Evolutionary conservation across 805 yeast genomes (phyloP).

Genomic region (Kodamaea hsintzibuensis): DNA sequence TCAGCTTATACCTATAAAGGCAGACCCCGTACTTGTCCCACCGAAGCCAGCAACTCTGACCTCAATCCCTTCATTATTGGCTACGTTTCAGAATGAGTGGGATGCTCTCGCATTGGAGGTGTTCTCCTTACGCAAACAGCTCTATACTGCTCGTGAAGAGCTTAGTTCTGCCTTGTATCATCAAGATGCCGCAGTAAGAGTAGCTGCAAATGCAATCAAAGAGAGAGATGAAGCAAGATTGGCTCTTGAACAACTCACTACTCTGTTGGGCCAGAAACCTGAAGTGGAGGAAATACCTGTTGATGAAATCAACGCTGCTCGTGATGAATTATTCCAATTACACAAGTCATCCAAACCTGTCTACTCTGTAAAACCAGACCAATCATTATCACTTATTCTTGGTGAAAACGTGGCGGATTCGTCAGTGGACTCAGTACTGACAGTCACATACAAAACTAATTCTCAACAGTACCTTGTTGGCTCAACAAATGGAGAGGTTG

Average conservation of each 20-base stretch:
- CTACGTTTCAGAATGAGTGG: constrained; percentile 85
- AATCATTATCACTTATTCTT: constrained; percentile 13
- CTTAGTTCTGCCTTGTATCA: constrained; percentile 76
- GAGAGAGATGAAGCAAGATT: constrained; percentile 73
- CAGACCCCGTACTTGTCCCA: constrained; percentile 26
- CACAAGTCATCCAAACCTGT: constrained; percentile 37
- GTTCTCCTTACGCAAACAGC: constrained; percentile 71
- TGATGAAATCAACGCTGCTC: constrained; percentile 26
- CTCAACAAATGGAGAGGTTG: constrained; percentile 3
- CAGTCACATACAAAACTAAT: neutral
- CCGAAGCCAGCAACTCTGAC: constrained; percentile 50
- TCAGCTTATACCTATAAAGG: constrained; percentile 52
- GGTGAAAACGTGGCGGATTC: constrained; percentile 6
- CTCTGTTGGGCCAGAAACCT: constrained; percentile 29
- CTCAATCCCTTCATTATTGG: constrained; percentile 76
- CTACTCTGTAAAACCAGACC: constrained; percentile 18
- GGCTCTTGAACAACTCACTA: constrained; percentile 61
- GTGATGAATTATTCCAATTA: constrained; percentile 33
- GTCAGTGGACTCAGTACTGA: neutral
- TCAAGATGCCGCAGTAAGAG: constrained; percentile 88
- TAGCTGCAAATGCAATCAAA: constrained; percentile 70
- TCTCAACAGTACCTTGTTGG: constrained; percentile 5
- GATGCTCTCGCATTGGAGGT: constrained; percentile 82
- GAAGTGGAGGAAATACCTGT: constrained; percentile 24
- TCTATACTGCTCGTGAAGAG: constrained; percentile 66